Percentiles rank a stretch among this genome's conserved stretches.
phyloP scores from a whole-genome alignment of 306 rosid genomes.

The Sicyos baderoa region DNA sequence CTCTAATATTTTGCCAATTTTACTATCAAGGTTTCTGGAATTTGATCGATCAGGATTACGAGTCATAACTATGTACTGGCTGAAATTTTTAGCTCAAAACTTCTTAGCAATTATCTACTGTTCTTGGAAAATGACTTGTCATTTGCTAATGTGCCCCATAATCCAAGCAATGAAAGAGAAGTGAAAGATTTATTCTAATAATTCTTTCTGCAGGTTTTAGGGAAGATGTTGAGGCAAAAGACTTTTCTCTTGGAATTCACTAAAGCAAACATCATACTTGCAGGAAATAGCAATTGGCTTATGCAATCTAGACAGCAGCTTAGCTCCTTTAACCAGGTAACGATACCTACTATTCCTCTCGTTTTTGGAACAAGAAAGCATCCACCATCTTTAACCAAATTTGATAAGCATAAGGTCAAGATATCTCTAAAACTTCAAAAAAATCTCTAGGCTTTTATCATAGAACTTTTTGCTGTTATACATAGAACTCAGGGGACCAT shows the following conservation, averaged over 20 bases:
- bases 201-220: conserved; percentile 34
- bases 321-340: conserved; percentile 2
- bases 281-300: conserved; percentile 15
- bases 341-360: background rate
- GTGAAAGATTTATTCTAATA: conserved; percentile 20
- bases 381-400: background rate
- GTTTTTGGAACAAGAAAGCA: background rate
- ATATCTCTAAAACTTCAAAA: background rate
- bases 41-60: background rate
- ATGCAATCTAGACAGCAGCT: conserved; percentile 9
- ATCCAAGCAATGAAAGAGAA: conserved; percentile 42
- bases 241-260: conserved; percentile 10
- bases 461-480: background rate
- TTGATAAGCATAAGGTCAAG: conserved; percentile 4
- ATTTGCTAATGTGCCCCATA: conserved; percentile 22
- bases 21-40: conserved; percentile 12
- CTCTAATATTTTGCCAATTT: background rate
- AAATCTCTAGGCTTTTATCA: background rate
- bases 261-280: conserved; percentile 5
- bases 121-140: conserved; percentile 45
- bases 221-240: conserved; percentile 22
- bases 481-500: conserved; percentile 10
- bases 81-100: background rate
- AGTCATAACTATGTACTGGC: background rate
- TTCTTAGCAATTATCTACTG: conserved; percentile 26